phyloP scores from a whole-genome alignment of 1,284 basidiomycete genomes.

The Mycosarcoma mackinlayi region DNA sequence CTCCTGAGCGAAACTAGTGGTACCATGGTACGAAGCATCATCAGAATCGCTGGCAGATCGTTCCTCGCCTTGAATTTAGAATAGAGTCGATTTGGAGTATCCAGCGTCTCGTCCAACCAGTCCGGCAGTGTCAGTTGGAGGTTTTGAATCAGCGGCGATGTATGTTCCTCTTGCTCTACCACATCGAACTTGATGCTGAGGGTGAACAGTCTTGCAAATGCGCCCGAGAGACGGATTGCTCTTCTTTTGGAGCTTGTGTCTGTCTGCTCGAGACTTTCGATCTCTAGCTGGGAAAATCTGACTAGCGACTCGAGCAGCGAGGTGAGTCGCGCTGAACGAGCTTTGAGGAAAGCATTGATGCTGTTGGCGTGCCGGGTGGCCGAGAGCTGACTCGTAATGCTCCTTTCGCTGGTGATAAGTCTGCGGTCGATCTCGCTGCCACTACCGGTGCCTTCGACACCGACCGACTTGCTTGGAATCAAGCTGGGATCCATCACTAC shows the following conservation, averaged over 20 bases:
- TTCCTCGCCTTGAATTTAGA: constrained; percentile 1
- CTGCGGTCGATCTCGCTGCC: constrained; percentile 32
- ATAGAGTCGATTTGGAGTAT: constrained; percentile 1
- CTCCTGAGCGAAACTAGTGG: constrained; percentile 26
- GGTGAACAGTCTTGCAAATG: constrained; percentile 13
- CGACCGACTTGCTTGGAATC: constrained; percentile 32
- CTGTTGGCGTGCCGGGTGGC: background rate
- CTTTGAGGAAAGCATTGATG: constrained; percentile 19
- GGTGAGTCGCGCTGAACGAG: constrained; percentile 14
- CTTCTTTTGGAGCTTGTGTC: background rate
- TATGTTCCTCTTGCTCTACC: background rate
- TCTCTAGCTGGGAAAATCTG: constrained; percentile 18
- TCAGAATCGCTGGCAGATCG: constrained; percentile 30
- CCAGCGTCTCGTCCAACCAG: constrained; percentile 13
- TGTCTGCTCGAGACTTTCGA: constrained; percentile 18
- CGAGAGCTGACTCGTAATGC: background rate
- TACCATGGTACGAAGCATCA: constrained; percentile 38
- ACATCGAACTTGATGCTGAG: constrained; percentile 24
- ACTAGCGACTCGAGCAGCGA: constrained; percentile 8
- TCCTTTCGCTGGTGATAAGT: background rate
- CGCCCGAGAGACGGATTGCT: constrained; percentile 4
- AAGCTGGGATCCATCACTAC: constrained; percentile 5
- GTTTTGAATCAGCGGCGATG: constrained; percentile 12
- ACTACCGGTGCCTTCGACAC: constrained; percentile 33
- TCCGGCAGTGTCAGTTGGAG: constrained; percentile 14